Evolutionary conservation across 768 basidiomycete genomes (phyloP).

Genomic region (Trametopsis cervina): DNA sequence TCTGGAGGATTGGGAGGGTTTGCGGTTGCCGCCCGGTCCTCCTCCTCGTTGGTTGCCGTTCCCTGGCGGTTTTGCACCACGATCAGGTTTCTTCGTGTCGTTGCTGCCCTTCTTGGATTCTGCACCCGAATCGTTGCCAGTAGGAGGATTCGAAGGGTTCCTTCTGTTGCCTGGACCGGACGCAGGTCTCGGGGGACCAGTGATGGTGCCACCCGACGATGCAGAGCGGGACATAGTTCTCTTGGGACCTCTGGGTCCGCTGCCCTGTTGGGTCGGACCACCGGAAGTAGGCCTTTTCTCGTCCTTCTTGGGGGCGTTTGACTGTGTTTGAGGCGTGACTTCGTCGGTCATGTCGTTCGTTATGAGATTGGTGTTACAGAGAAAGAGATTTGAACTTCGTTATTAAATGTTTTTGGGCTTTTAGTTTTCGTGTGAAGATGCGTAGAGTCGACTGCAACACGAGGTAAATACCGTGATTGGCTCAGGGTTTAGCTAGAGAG

Average conservation of each 20-base stretch:
- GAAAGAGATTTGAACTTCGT: slow-evolving; percentile 19
- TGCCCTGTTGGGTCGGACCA: slow-evolving; percentile 22
- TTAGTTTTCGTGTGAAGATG: slow-evolving; percentile 35
- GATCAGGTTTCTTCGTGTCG: slow-evolving; percentile 46
- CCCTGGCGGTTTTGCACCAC: slow-evolving; percentile 28
- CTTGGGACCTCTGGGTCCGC: slow-evolving; percentile 44
- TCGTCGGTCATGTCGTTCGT: slow-evolving; percentile 91
- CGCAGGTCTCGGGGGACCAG: slow-evolving; percentile 46
- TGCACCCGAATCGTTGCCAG: slow-evolving; percentile 59
- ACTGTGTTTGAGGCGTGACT: slow-evolving; percentile 46
- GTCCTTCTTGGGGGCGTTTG: slow-evolving; percentile 54
- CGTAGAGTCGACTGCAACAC: slow-evolving; percentile 14
- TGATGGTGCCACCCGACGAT: slow-evolving; percentile 25
- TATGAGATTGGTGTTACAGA: slow-evolving; percentile 29
- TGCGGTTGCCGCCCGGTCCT: slow-evolving; percentile 47
- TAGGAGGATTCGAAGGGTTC: slow-evolving; percentile 24
- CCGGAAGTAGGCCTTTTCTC: slow-evolving; percentile 56
- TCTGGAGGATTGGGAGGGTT: slow-evolving; percentile 53
- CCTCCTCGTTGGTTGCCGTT: slow-evolving; percentile 29
- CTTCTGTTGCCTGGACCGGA: slow-evolving; percentile 61
- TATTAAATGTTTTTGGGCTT: slow-evolving; percentile 35
- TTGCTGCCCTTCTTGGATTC: slow-evolving; percentile 64
- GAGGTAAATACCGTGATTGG: no score
- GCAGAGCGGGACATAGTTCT: slow-evolving; percentile 47
- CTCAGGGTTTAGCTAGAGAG: slow-evolving; percentile 2